Percentiles rank a stretch among this genome's conserved stretches.
phyloP scores from a whole-genome alignment of 1,284 basidiomycete genomes.

The Trichosporon ovoides region DNA sequence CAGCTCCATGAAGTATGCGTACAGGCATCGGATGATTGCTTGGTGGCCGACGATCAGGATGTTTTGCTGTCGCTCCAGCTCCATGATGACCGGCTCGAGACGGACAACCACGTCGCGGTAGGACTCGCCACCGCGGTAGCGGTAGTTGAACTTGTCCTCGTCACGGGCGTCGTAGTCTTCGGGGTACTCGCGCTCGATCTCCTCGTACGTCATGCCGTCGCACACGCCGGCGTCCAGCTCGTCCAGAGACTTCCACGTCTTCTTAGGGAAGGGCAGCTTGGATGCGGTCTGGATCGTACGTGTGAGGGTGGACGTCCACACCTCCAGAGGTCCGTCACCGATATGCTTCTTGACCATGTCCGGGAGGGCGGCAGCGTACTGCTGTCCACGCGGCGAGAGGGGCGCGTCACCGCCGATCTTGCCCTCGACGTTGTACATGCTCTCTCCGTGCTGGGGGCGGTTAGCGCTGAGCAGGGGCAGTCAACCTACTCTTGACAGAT shows the following conservation, averaged over 20 bases:
- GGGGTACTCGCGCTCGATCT: slow-evolving; percentile 95
- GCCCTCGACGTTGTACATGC: slow-evolving; percentile 92
- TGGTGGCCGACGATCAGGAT: slow-evolving; percentile 93
- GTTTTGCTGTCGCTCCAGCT: slow-evolving; percentile 94
- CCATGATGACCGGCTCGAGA: slow-evolving; percentile 98
- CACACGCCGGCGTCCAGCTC: slow-evolving; percentile 98
- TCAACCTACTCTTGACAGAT: slow-evolving; percentile 69
- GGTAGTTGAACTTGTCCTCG: slow-evolving; percentile 99
- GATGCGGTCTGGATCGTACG: slow-evolving; percentile 89
- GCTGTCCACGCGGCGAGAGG: slow-evolving; percentile 74
- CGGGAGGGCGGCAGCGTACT: slow-evolving; percentile 82
- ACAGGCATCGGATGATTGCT: slow-evolving; percentile 88
- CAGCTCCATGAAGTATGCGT: slow-evolving; percentile 93
- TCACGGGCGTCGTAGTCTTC: slow-evolving; percentile 99
- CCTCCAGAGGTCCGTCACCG: slow-evolving; percentile 65
- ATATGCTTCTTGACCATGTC: slow-evolving; percentile 84
- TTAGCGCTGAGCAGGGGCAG: not conserved
- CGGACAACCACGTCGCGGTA: slow-evolving; percentile 94
- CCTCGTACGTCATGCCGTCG: slow-evolving; percentile 98
- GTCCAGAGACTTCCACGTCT: slow-evolving; percentile 98
- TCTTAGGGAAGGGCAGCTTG: slow-evolving; percentile 75
- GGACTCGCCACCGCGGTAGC: slow-evolving; percentile 92
- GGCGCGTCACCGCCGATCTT: slow-evolving; percentile 95
- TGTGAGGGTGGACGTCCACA: slow-evolving; percentile 94
- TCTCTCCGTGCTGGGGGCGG: slow-evolving; percentile 87